Base-by-base conservation (phyloP, 1,139 yeast species). In the Saccharomyces hybrid region DNA sequence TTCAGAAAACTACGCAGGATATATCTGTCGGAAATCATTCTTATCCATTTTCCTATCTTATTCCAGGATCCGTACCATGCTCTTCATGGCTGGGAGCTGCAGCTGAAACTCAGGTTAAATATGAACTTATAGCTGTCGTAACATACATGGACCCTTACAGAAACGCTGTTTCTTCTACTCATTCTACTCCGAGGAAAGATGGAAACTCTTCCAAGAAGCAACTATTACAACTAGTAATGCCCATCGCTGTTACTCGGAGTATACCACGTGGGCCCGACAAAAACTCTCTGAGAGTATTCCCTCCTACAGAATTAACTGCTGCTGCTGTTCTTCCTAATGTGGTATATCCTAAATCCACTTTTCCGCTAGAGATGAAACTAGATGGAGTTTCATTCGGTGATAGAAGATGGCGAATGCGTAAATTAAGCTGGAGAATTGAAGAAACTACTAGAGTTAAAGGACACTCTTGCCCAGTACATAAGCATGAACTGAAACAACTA, bases 1-100 rank as follows among this genome's bases (percentile, higher is more conserved):
- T 93, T 16, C 77, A 93, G 53, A 74, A 81, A 3, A 75, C 77
- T 19, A 74, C 79, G 0, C 78, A 84, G 2, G 73, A 76, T 5
- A 80, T 89, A 61, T 72, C 81, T 1, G 71, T 77, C 9, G 95
- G 93, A 1, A 75, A 78, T 24, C 96, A 93, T 64, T 90, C 88
- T 1, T 93, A 88, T 67, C 99, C 99, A 1, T 93, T 95, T 68
- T 86, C 96, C n/a, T 91, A 90, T 69, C 73, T 95, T 47, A 70
- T 93, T 12, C 96, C 97, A 0, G 99, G 99, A 0, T 76, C 86
- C n/a, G 70, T 90, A 32, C 97, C 99, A 0, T 90, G 96, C 1
- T 80, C 96, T 0, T 75, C 88, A 14, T 75, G 79, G 46, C 67
- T 86, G 19, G 88, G 88, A 2, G 74, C 83, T 3, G 75, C 78